Base-by-base conservation (phyloP, 1,284 basidiomycete genomes). In the Anthracocystis walkeri region DNA sequence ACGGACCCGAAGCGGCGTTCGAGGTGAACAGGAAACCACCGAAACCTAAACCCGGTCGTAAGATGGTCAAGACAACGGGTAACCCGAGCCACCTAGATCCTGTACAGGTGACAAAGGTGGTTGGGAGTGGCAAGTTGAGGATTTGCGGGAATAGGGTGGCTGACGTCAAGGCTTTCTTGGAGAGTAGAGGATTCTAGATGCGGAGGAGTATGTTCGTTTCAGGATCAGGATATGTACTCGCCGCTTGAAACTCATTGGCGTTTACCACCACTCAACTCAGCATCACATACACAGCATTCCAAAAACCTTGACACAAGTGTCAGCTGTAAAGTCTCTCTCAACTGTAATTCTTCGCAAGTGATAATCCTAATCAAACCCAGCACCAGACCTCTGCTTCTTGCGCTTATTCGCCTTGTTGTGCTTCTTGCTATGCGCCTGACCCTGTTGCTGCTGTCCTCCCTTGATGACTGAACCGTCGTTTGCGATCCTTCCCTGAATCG, bases 371-470 rank as follows among this genome's bases (percentile, higher is more conserved):
- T 77, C 75, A 45, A 77, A 72, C 3, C 76, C 78, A n/a, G 76
- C 78, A n/a, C 80, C 81, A 18, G 72, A 77, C 23, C 80, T 57
- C 58, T 82, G 77, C 71, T 82, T 82, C 58, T 74, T 69, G 25
- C 81, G 63, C 87, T 88, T 93, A 91, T 87, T 89, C 81, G 91
- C 92, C 87, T 95, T 98, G 88, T 93, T 93, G 80, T 92, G 91
- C 85, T 94, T 95, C 88, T 97, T 97, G 21, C 90, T 89, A 10
- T 85, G 83, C 46, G 87, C 85, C 59, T 86, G 88, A 46, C 87
- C 87, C 56, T 66, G 33, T 58, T 33, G 89, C 76, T 90, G 85
- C 2, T 87, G 83, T 16, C 89, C 84, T 64, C 87, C 87, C 14
- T 87, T 51, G 31, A 73, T 59, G 20, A 66, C 48, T 18, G 52